phyloP scores from a whole-genome alignment of 306 rosid genomes.

The Gillenia trifoliata region DNA sequence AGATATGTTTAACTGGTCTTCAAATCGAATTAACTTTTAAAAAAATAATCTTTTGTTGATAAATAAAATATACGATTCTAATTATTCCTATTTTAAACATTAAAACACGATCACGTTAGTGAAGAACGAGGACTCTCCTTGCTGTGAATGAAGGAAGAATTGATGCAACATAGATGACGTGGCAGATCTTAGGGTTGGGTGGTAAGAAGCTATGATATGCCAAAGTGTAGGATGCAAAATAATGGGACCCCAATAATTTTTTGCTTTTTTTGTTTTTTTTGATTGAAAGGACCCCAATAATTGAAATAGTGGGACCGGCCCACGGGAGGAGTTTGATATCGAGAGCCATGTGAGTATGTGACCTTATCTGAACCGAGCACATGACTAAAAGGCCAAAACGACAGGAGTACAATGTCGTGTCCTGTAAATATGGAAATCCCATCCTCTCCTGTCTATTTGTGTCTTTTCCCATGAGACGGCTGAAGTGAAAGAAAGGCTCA shows the following conservation, averaged over 20 bases:
- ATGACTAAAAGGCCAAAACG: not conserved
- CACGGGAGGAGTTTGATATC: not conserved
- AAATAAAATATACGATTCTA: too few relatives aligned
- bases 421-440: slow-evolving; percentile 10
- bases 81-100: too few relatives aligned
- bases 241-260: not conserved
- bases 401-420: not conserved
- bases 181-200: slow-evolving; percentile 6
- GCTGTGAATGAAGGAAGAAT: not conserved
- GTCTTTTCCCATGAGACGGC: not conserved
- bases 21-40: not conserved
- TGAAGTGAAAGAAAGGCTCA: not conserved
- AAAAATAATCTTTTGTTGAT: not conserved
- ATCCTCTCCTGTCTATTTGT: not conserved
- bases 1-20: not conserved
- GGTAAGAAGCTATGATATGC: not conserved
- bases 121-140: too few relatives aligned
- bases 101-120: too few relatives aligned
- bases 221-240: not conserved
- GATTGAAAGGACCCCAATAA: not conserved
- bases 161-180: not conserved
- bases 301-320: slow-evolving; percentile 1
- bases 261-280: too few relatives aligned
- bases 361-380: not conserved
- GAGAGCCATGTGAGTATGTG: slow-evolving; percentile 14